phyloP scores from a whole-genome alignment of 768 basidiomycete species.

The Boletus coccyginus region DNA sequence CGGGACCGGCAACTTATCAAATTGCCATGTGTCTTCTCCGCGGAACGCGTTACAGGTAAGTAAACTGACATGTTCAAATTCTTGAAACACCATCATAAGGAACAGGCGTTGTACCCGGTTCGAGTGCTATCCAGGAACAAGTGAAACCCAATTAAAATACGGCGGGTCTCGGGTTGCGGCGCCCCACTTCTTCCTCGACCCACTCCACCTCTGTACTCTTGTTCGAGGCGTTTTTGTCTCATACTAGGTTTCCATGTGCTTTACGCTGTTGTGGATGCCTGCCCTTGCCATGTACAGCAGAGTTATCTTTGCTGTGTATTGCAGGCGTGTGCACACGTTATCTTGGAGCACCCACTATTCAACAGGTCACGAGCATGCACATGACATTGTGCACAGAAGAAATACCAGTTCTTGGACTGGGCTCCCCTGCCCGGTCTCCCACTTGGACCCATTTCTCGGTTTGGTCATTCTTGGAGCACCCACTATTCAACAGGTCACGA shows the following conservation, averaged over 20 bases:
- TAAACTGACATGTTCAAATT: too few relatives aligned
- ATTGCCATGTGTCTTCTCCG: too few relatives aligned
- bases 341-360: not conserved
- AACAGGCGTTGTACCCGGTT: too few relatives aligned
- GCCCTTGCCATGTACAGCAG: conserved; percentile 26
- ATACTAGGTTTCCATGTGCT: conserved; percentile 5
- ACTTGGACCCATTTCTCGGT: too few relatives aligned
- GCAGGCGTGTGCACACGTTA: conserved; percentile 25
- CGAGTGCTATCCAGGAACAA: not conserved
- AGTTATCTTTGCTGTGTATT: conserved; percentile 24
- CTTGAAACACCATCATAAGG: too few relatives aligned
- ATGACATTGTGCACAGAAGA: not conserved
- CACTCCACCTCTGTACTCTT: not conserved
- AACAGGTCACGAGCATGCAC: not conserved
- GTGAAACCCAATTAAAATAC: not conserved
- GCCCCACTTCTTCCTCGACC: not conserved
- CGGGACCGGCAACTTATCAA: too few relatives aligned
- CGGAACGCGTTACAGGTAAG: too few relatives aligned
- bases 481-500: too few relatives aligned
- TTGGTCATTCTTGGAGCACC: too few relatives aligned
- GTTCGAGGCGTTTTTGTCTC: not conserved
- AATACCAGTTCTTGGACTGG: too few relatives aligned
- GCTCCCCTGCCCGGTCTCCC: too few relatives aligned
- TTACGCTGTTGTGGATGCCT: conserved; percentile 16
- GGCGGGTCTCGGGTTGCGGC: not conserved